These are phyloP conservation scores for Acer negundo DNA, from an alignment of 345 rosid genomes.

Conservation along the genomic window DNA sequence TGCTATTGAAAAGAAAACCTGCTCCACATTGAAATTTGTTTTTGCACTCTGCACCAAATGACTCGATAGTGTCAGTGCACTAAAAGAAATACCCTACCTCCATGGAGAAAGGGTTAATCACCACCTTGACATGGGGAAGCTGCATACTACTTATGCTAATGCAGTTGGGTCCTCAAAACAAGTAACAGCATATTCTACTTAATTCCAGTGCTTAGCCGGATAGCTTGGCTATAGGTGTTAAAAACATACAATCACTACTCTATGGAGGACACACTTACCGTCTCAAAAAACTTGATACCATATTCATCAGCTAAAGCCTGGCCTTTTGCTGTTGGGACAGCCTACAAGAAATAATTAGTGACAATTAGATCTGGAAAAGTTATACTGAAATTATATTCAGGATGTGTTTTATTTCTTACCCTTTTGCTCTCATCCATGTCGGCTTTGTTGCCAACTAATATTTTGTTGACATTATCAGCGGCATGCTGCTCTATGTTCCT, in stretches of 20 bases:
- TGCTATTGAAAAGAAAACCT: slow-evolving; percentile 54
- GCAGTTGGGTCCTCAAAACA: not conserved
- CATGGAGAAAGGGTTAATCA: not conserved
- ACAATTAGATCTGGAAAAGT: not conserved
- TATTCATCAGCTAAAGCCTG: slow-evolving; percentile 64
- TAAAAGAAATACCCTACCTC: not conserved
- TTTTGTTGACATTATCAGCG: slow-evolving; percentile 61
- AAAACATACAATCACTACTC: not conserved
- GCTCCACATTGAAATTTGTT: slow-evolving; percentile 59
- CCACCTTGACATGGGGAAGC: not conserved
- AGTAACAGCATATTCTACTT: not conserved
- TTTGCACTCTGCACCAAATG: slow-evolving; percentile 51
- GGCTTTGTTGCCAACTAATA: slow-evolving; percentile 70
- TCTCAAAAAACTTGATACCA: slow-evolving; percentile 63
- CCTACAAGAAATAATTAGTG: slow-evolving; percentile 29
- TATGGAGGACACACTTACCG: slow-evolving; percentile 34
- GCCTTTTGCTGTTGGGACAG: slow-evolving; percentile 55
- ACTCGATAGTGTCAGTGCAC: not conserved
- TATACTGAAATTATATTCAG: not conserved
- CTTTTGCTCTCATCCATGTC: slow-evolving; percentile 76
- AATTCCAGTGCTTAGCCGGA: not conserved
- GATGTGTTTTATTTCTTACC: slow-evolving; percentile 31
- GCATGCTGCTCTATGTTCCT: slow-evolving; percentile 70
- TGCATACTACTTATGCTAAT: not conserved
- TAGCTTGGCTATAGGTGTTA: not conserved